phyloP scores from a whole-genome alignment of 2,329 filamentous ascomycete genomes.

The Alternaria arbusti region DNA sequence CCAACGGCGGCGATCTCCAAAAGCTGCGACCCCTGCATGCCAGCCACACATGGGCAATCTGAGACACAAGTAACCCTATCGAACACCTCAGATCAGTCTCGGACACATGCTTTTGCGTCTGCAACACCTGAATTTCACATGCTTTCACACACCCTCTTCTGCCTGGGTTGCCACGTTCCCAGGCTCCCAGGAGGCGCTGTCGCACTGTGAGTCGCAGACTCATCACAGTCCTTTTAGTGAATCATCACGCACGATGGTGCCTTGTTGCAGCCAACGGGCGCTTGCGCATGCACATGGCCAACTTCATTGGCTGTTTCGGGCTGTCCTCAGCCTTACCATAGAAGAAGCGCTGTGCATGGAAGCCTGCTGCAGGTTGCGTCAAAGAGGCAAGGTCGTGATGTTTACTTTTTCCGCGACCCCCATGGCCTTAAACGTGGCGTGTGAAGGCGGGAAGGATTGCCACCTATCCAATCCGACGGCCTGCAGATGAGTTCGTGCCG shows the following conservation, averaged over 20 bases:
- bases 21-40: conserved; percentile 25
- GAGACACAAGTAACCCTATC: conserved; percentile 27
- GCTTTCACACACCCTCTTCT: conserved; percentile 13
- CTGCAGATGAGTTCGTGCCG: not conserved
- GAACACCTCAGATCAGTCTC: conserved; percentile 24
- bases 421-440: conserved; percentile 2
- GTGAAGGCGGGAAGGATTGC: conserved; percentile 9
- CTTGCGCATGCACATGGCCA: conserved; percentile 8
- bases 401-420: conserved; percentile 5
- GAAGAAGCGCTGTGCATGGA: conserved; percentile 12
- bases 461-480: conserved; percentile 3
- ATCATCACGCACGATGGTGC: not conserved
- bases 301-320: conserved; percentile 10
- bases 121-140: conserved; percentile 9
- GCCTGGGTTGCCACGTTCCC: not conserved
- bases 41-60: conserved; percentile 33
- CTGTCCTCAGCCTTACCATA: conserved; percentile 16
- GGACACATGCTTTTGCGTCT: conserved; percentile 12
- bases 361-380: conserved; percentile 4
- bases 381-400: conserved; percentile 4
- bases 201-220: conserved; percentile 13
- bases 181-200: conserved; percentile 8
- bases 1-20: conserved; percentile 12
- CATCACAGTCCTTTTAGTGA: conserved; percentile 14
- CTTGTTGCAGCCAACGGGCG: conserved; percentile 12